Evolutionary conservation across 257 asterid genomes (phyloP).

Genomic region (Phtheirospermum japonicum): DNA sequence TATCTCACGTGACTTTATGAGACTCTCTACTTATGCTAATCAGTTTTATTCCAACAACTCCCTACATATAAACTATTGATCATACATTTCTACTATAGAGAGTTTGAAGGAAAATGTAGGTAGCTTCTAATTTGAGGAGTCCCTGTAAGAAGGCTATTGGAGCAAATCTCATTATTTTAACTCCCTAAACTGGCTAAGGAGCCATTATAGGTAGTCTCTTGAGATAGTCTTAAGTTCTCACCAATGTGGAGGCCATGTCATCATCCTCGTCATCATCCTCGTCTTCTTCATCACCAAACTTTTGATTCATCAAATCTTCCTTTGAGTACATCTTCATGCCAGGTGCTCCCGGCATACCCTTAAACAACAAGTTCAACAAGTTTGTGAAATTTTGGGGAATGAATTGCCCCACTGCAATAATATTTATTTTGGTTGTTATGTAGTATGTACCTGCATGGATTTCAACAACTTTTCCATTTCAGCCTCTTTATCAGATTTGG

Average conservation of each 20-base stretch:
- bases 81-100: too few relatives aligned
- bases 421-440: not conserved
- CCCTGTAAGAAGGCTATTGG: too few relatives aligned
- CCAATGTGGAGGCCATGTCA: slow-evolving; percentile 66
- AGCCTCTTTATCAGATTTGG: slow-evolving; percentile 84
- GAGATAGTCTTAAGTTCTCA: too few relatives aligned
- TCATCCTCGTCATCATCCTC: slow-evolving; percentile 61
- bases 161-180: too few relatives aligned
- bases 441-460: slow-evolving; percentile 82
- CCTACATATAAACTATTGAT: too few relatives aligned
- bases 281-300: slow-evolving; percentile 66
- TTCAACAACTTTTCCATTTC: slow-evolving; percentile 86
- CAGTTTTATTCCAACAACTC: too few relatives aligned
- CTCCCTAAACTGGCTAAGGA: too few relatives aligned
- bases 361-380: not conserved
- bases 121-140: too few relatives aligned
- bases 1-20: too few relatives aligned
- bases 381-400: not conserved
- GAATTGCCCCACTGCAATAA: slow-evolving; percentile 2
- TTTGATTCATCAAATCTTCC: slow-evolving; percentile 85
- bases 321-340: slow-evolving; percentile 94
- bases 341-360: slow-evolving; percentile 96
- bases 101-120: too few relatives aligned
- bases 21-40: too few relatives aligned
- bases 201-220: too few relatives aligned